These are phyloP conservation scores for Ganoderma boninense DNA, from an alignment of 1,284 basidiomycete genomes.

Conservation along the genomic window DNA sequence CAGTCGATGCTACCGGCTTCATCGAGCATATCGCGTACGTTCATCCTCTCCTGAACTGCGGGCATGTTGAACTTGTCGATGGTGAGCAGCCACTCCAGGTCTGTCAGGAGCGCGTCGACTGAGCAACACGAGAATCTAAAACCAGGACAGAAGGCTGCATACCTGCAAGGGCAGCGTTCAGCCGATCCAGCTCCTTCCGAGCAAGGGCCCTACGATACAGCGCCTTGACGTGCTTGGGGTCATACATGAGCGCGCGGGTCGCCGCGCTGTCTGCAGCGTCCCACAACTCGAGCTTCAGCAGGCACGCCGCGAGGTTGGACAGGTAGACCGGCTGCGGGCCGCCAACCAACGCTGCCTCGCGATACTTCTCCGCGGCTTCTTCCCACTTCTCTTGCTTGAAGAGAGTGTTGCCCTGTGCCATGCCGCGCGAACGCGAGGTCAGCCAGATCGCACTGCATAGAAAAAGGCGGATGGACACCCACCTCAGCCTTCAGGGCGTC, in stretches of 20 bases:
- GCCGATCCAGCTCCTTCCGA: slow-evolving; percentile 46
- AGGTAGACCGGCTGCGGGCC: slow-evolving; percentile 45
- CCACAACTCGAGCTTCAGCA: slow-evolving; percentile 50
- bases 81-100: slow-evolving; percentile 48
- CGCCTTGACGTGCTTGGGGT: slow-evolving; percentile 52
- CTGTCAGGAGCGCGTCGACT: slow-evolving; percentile 31
- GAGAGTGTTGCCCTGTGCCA: slow-evolving; percentile 36
- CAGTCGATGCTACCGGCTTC: neutral
- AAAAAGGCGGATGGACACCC: neutral
- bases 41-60: slow-evolving; percentile 42
- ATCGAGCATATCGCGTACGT: neutral
- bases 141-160: slow-evolving; percentile 1
- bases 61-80: slow-evolving; percentile 44
- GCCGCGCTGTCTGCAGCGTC: slow-evolving; percentile 53
- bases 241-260: slow-evolving; percentile 49
- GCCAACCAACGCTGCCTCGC: slow-evolving; percentile 32
- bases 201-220: slow-evolving; percentile 54
- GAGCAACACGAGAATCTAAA: no score
- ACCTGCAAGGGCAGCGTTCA: slow-evolving; percentile 50
- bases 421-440: neutral
- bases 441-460: neutral
- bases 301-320: slow-evolving; percentile 50
- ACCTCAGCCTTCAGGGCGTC: slow-evolving; percentile 7
- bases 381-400: slow-evolving; percentile 35
- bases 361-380: slow-evolving; percentile 37